These are phyloP conservation scores for Apostasia ramifera DNA, from an alignment of 106 monocot genomes.

Conservation along the genomic window DNA sequence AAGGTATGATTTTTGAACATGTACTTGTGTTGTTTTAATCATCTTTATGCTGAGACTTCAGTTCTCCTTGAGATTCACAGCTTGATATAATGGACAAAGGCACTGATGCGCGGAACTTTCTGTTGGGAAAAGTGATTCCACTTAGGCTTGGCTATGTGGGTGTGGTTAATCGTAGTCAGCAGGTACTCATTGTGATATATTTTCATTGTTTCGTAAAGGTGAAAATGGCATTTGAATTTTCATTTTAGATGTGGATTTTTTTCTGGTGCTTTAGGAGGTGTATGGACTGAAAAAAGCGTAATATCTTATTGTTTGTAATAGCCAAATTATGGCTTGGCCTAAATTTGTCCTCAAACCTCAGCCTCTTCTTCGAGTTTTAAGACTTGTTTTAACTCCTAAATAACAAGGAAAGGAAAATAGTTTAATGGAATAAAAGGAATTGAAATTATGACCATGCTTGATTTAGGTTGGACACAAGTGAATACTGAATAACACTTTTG, in stretches of 20 bases:
- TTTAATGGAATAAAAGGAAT: too few species aligned
- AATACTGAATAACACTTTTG: too few species aligned
- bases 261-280: too few species aligned
- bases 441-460: too few species aligned
- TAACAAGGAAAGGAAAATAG: too few species aligned
- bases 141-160: constrained; percentile 24
- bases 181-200: constrained; percentile 9
- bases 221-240: not conserved
- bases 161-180: constrained; percentile 27
- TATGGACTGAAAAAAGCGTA: too few species aligned
- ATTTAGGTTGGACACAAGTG: too few species aligned
- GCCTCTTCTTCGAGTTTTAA: too few species aligned
- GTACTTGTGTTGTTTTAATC: not conserved
- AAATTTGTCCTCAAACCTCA: too few species aligned
- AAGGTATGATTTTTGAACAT: constrained; percentile 43
- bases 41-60: not conserved
- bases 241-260: not conserved
- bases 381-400: too few species aligned
- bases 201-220: not conserved
- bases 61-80: constrained; percentile 22
- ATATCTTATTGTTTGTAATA: too few species aligned
- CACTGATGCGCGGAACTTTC: constrained; percentile 21
- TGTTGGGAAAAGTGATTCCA: constrained; percentile 25
- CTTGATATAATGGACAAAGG: constrained; percentile 75
- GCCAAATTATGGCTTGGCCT: too few species aligned